Evolutionary conservation across 306 rosid species (phyloP).

Genomic region (Luffa acutangula): DNA sequence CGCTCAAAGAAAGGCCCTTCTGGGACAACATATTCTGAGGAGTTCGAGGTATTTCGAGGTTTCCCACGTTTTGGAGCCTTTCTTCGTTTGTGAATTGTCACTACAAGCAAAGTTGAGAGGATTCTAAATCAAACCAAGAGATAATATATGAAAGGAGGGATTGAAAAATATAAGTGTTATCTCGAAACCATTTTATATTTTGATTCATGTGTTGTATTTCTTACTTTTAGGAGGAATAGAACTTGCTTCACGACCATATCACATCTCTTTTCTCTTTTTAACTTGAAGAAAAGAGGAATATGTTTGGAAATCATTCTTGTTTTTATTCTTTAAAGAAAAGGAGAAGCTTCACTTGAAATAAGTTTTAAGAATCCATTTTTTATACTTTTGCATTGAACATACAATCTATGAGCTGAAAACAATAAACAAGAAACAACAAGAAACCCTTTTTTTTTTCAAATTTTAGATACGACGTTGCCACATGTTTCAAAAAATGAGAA

Average conservation of each 20-base stretch:
- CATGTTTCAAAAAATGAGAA: not conserved
- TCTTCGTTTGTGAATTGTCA: not conserved
- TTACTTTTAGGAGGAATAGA: not conserved
- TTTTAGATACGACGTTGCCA: not conserved
- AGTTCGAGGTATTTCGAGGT: not conserved
- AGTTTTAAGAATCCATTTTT: not conserved
- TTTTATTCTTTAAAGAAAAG: not conserved
- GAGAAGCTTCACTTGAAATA: too few species aligned
- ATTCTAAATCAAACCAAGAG: not conserved
- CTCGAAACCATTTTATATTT: not conserved
- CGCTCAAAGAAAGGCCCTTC: slow-evolving; percentile 2
- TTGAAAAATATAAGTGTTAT: not conserved
- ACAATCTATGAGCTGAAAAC: not conserved
- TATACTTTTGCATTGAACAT: not conserved
- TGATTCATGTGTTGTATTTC: not conserved
- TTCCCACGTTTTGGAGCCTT: not conserved
- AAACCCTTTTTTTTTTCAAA: not conserved
- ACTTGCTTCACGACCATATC: not conserved
- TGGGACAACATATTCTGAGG: not conserved
- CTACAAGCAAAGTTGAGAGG: not conserved
- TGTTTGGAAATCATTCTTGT: not conserved
- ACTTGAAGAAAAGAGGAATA: not conserved
- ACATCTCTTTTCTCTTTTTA: not conserved
- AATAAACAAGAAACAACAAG: not conserved
- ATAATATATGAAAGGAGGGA: not conserved